Conservation (phyloP, 495 filamentous ascomycete genomes). For the Pseudomonodictys pantanalensis region DNA sequence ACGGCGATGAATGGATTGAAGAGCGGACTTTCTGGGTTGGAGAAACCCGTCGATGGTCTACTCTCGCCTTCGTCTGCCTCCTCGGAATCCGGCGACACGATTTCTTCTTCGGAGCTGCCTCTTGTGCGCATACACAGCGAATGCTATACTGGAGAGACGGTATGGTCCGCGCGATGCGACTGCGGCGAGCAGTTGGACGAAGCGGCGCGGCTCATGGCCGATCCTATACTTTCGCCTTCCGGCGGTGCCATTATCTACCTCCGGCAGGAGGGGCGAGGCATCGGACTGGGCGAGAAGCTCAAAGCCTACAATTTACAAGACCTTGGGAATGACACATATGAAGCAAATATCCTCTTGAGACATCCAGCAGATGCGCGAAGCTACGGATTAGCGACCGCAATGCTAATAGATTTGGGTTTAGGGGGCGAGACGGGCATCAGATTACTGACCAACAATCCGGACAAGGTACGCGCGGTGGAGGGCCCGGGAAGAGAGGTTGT, state of each 20-base stretch:
- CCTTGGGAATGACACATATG: slow-evolving; percentile 89
- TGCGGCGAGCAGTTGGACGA: slow-evolving; percentile 98
- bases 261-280: slow-evolving; percentile 92
- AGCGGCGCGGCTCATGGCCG: slow-evolving; percentile 87
- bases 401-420: slow-evolving; percentile 79
- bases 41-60: not conserved
- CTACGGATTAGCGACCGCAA: slow-evolving; percentile 92
- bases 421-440: slow-evolving; percentile 67
- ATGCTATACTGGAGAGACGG: slow-evolving; percentile 98
- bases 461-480: slow-evolving; percentile 93
- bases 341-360: slow-evolving; percentile 85
- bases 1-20: too few relatives aligned
- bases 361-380: slow-evolving; percentile 93
- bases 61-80: slow-evolving; percentile 11
- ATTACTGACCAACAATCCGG: slow-evolving; percentile 95
- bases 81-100: slow-evolving; percentile 12
- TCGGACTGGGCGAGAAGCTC: slow-evolving; percentile 89
- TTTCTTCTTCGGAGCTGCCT: slow-evolving; percentile 45
- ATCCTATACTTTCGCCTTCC: slow-evolving; percentile 56
- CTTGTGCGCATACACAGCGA: slow-evolving; percentile 95
- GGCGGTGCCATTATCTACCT: slow-evolving; percentile 94
- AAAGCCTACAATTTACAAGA: slow-evolving; percentile 99
- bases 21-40: too few relatives aligned
- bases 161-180: slow-evolving; percentile 95
- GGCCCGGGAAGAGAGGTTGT: slow-evolving; percentile 81